These are phyloP conservation scores for Podospora comata DNA, from an alignment of 495 filamentous ascomycete genomes.

Conservation along the genomic window DNA sequence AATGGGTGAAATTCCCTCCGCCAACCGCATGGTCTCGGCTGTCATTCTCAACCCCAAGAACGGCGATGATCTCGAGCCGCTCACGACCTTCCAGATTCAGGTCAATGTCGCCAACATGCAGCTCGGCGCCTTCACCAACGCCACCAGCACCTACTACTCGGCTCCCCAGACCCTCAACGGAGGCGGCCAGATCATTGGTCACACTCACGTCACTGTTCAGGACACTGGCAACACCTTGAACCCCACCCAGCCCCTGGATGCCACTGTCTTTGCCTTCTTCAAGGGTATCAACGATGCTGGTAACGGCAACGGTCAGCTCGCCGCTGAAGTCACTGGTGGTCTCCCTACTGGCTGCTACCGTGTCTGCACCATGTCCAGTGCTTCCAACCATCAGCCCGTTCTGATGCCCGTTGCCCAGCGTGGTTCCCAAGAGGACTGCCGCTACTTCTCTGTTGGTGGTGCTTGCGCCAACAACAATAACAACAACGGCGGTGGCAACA, in stretches of 20 bases:
- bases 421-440: conserved; percentile 70
- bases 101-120: conserved; percentile 59
- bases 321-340: conserved; percentile 56
- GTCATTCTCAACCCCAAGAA: conserved; percentile 56
- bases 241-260: conserved; percentile 52
- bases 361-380: conserved; percentile 65
- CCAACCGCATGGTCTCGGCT: conserved; percentile 62
- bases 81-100: conserved; percentile 55
- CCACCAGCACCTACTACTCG: conserved; percentile 61
- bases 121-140: conserved; percentile 65
- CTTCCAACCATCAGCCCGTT: conserved; percentile 75
- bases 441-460: conserved; percentile 53
- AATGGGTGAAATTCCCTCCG: conserved; percentile 70
- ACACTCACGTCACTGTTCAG: conserved; percentile 71
- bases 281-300: conserved; percentile 74
- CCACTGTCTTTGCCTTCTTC: conserved; percentile 66
- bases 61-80: conserved; percentile 43
- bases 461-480: conserved; percentile 26
- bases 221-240: conserved; percentile 51
- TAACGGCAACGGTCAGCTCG: conserved; percentile 58
- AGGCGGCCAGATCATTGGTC: conserved; percentile 59
- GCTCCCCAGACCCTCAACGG: conserved; percentile 60
- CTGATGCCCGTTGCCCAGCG: conserved; percentile 75
- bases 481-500: conserved; percentile 26
- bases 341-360: conserved; percentile 66